These are phyloP conservation scores for Colletotrichum acutatum DNA, from an alignment of 2,329 filamentous ascomycete genomes.

Conservation along the genomic window DNA sequence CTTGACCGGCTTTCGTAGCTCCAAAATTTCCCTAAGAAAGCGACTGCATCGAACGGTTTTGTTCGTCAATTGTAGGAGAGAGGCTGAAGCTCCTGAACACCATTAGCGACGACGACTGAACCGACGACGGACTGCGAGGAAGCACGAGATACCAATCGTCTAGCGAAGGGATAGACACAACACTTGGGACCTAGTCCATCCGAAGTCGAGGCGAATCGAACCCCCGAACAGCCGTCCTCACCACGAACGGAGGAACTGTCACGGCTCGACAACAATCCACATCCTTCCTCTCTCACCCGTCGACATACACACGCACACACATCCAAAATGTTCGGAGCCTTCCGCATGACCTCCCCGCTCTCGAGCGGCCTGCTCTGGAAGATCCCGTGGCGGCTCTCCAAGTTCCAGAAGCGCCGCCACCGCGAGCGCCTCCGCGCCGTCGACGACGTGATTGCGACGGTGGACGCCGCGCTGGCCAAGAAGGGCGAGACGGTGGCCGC, in stretches of 20 bases:
- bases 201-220: background rate
- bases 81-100: background rate
- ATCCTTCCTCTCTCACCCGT: background rate
- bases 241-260: background rate
- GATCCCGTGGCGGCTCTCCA: slow-evolving; percentile 94
- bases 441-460: slow-evolving; percentile 85
- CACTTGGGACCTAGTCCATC: background rate
- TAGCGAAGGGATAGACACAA: accelerated
- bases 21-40: slow-evolving; percentile 30
- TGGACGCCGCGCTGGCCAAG: slow-evolving; percentile 82
- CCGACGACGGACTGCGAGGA: background rate
- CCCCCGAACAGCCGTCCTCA: background rate
- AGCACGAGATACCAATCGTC: background rate
- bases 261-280: background rate
- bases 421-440: slow-evolving; percentile 85
- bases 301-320: background rate
- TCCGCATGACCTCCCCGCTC: slow-evolving; percentile 81
- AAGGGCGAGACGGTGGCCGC: slow-evolving; percentile 79
- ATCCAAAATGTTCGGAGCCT: slow-evolving; percentile 81
- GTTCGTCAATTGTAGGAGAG: background rate
- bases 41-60: background rate
- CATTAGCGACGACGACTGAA: background rate
- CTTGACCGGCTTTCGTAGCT: slow-evolving; percentile 2
- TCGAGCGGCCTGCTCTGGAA: slow-evolving; percentile 93
- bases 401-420: slow-evolving; percentile 90